Evolutionary conservation across 2,329 filamentous ascomycete species (phyloP), one percentile per base, ranked within the genome.

Genomic region (Penicillium sp.): DNA sequence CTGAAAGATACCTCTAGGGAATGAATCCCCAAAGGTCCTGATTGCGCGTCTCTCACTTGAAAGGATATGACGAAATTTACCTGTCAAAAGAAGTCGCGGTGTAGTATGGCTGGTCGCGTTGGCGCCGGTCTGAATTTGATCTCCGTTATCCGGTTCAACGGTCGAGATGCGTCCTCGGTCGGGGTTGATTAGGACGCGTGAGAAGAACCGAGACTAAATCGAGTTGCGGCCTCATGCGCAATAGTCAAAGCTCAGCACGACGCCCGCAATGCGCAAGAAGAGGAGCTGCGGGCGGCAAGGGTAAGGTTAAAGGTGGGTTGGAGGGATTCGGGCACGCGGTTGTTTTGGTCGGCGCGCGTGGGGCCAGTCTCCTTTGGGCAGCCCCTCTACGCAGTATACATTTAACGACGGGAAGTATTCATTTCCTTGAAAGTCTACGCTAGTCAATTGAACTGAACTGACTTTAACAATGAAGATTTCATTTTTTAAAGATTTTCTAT

Each of bases 321-420:
- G 56, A 54, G 51, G 46, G 52, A 56, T 58, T 58, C 54, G 55
- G 42, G 54, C 63, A 66, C 65, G 64, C 65, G 63, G 63, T 68
- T 68, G 64, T 67, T 68, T 68, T 67, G 65, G 65, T 67, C 57
- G 60, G 63, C 59, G 62, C 64, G 65, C 63, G 65, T 66, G 57
- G 64, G 64, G 57, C 65, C 67, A 68, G 56, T 47, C 63, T 53
- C 11, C 26, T 67, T 67, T 57, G 34, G 63, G 63, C 44, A 38
- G 40, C 49, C 43, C 50, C 47, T 54, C 51, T 32, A 45, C 36
- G 26, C 43, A 27, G 16, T 24, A 6, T 11, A 31, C 14, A 24
- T 45, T n/a, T 26, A 34, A n/a, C 29, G 11, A 32, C 16, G 2
- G 29, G 16, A 14, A 10, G 10, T 27, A 13, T 27, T 27, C 26